Evolutionary conservation across 1,284 basidiomycete genomes (phyloP), one percentile per base, ranked within the genome.

Genomic region (Coniophora puteana): DNA sequence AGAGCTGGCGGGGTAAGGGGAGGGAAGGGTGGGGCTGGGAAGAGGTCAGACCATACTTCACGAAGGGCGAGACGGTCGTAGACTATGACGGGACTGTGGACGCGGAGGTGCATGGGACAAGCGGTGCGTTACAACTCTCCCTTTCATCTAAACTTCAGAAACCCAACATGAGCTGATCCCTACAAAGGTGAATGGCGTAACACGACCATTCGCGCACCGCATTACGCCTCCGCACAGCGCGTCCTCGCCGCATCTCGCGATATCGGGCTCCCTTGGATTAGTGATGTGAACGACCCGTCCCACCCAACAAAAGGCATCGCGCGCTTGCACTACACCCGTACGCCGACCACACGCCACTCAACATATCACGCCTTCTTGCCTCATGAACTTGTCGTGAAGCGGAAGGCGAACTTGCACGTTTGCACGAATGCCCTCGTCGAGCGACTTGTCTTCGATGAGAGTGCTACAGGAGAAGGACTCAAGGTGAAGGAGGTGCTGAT

Each of bases 11-110:
- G 22, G 48, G 51, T 7, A 48, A 49, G 11, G 67, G 66, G 1
- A 49, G 60, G 24, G 48, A 53, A 18, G 65, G 63, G 1, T 72
- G 67, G 67, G 53, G 54, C 4, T 71, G 56, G 45, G 51, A 59
- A 1, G 62, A 68, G 10, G 40, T 71, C n/a, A 45, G 58, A 44
- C 62, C 60, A 1, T 66, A 62, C 39, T 70, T 71, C 46, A 46
- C 53, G 6, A 68, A 61, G 42, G 58, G 60, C 0, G 62, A 71
- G 45, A 47, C 47, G n/a, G n/a, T n/a, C 17, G n/a, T n/a, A n/a
- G n/a, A n/a, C n/a, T n/a, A n/a, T n/a, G n/a, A n/a, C n/a, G n/a
- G n/a, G n/a, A n/a, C n/a, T n/a, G n/a, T n/a, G n/a, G n/a, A n/a
- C n/a, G n/a, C n/a, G n/a, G n/a, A n/a, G n/a, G n/a, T n/a, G n/a